Conservation (phyloP, 768 basidiomycete species). For the Sarcodon sp. region DNA sequence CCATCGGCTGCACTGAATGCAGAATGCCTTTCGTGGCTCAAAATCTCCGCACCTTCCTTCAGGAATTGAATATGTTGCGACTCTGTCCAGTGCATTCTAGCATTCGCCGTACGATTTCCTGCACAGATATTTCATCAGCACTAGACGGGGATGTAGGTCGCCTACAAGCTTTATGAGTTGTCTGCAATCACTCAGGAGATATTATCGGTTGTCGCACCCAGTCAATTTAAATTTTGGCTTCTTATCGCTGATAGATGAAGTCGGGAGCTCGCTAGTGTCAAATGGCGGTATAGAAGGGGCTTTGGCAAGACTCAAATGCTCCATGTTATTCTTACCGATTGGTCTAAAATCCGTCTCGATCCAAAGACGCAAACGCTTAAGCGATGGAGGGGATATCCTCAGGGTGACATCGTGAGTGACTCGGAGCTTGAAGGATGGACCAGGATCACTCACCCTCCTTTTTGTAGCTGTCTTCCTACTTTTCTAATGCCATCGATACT, state of each 20-base stretch:
- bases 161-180: too few relatives aligned
- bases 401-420: too few relatives aligned
- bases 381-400: constrained; percentile 11
- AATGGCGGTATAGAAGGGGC: constrained; percentile 9
- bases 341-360: constrained; percentile 11
- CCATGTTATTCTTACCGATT: too few relatives aligned
- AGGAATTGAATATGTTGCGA: constrained; percentile 36
- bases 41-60: constrained; percentile 43
- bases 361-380: constrained; percentile 6
- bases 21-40: constrained; percentile 45
- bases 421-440: too few relatives aligned
- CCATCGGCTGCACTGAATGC: constrained; percentile 42
- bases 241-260: constrained; percentile 3
- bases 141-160: too few relatives aligned
- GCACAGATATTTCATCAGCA: too few relatives aligned
- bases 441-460: too few relatives aligned
- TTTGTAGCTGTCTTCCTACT: too few relatives aligned
- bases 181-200: neutral
- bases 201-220: too few relatives aligned
- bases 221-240: constrained; percentile 2
- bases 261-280: constrained; percentile 5
- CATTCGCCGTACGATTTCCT: neutral
- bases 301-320: too few relatives aligned
- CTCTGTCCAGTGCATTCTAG: constrained; percentile 6
- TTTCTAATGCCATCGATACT: too few relatives aligned